These are phyloP conservation scores for Scheffersomyces coipomensis DNA, from an alignment of 805 yeast species.

Conservation along the genomic window DNA sequence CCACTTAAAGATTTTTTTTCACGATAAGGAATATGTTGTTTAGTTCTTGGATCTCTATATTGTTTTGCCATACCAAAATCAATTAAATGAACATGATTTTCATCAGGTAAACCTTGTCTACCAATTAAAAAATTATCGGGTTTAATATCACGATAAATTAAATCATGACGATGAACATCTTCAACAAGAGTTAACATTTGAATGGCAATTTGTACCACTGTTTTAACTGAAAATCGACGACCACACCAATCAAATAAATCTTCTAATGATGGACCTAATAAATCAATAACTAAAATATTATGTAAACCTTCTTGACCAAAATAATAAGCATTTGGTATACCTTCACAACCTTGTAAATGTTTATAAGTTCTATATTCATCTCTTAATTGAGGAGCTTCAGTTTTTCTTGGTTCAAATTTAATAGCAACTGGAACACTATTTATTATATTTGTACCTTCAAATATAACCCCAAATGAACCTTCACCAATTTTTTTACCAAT, in stretches of 20 bases:
- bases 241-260: conserved; percentile 90
- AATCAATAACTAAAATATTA: conserved; percentile 71
- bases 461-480: conserved; percentile 83
- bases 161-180: conserved; percentile 71
- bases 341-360: conserved; percentile 63
- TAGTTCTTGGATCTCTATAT: conserved; percentile 75
- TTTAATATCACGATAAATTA: conserved; percentile 78
- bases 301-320: conserved; percentile 86
- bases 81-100: conserved; percentile 68
- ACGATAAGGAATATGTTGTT: conserved; percentile 79
- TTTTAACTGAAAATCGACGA: conserved; percentile 65
- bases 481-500: conserved; percentile 85
- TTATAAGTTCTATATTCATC: conserved; percentile 81
- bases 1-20: conserved; percentile 80
- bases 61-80: conserved; percentile 90
- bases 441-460: conserved; percentile 74
- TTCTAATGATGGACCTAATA: conserved; percentile 78
- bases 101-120: conserved; percentile 55
- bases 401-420: conserved; percentile 76
- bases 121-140: conserved; percentile 83
- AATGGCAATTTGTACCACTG: conserved; percentile 71
- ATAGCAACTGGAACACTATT: conserved; percentile 69
- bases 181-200: conserved; percentile 76
- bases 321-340: conserved; percentile 81
- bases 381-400: conserved; percentile 81